A percentile compares a stretch with the other conserved stretches of the same genome.
These are phyloP conservation scores for Truncatella angustata DNA, from an alignment of 2,329 filamentous ascomycete genomes.

Conservation along the genomic window DNA sequence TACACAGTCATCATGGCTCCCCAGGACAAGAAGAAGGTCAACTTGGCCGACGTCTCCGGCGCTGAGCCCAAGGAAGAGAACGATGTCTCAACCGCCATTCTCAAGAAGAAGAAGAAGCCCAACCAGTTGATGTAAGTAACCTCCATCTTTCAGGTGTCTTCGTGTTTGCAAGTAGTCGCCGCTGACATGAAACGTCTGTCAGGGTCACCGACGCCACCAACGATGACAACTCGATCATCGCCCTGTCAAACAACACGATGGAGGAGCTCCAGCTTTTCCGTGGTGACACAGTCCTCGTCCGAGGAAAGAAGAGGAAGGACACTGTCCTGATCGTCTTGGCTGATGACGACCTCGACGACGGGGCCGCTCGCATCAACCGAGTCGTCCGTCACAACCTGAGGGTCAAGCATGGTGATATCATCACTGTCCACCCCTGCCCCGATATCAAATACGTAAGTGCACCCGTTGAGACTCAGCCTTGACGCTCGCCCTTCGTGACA, in stretches of 20 bases:
- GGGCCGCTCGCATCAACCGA: constrained; percentile 95
- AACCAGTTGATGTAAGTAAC: constrained; percentile 88
- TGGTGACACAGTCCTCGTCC: constrained; percentile 95
- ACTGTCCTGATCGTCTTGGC: constrained; percentile 96
- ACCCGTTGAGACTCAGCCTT: background rate
- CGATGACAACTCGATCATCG: constrained; percentile 99
- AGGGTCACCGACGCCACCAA: constrained; percentile 98
- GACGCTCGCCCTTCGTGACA: background rate
- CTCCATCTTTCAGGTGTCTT: constrained; percentile 16
- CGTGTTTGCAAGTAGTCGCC: background rate
- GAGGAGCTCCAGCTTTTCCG: constrained; percentile 97
- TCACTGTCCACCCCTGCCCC: constrained; percentile 95
- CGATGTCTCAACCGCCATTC: constrained; percentile 90
- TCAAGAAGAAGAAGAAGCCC: constrained; percentile 99
- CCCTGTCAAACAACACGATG: constrained; percentile 98
- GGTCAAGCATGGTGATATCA: constrained; percentile 96
- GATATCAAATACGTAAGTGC: constrained; percentile 98
- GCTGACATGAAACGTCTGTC: constrained; percentile 16
- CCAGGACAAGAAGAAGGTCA: constrained; percentile 79
- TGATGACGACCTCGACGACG: constrained; percentile 97
- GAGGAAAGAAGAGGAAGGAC: constrained; percentile 99
- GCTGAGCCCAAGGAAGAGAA: constrained; percentile 74
- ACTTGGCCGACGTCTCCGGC: constrained; percentile 82
- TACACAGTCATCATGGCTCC: constrained; percentile 62
- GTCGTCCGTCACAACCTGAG: constrained; percentile 97